phyloP scores from a whole-genome alignment of 441 rosid genomes.

The Erodium texanum region DNA sequence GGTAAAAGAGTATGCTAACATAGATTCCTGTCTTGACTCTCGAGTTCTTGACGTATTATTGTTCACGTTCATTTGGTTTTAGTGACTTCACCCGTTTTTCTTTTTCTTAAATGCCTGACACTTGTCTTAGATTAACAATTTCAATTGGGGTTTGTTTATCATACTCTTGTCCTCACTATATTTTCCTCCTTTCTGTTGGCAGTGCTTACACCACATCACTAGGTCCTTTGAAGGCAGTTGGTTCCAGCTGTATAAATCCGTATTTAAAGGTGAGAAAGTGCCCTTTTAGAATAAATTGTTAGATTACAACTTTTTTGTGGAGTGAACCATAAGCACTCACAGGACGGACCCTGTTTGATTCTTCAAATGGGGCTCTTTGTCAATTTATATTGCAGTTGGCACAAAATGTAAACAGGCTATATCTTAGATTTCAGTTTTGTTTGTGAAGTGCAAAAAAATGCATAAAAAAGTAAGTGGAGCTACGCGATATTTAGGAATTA shows the following conservation, averaged over 20 bases:
- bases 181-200: slow-evolving; percentile 22
- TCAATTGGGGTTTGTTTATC: no score
- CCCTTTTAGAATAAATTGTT: background rate
- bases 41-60: background rate
- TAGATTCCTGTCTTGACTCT: background rate
- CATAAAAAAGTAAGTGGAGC: background rate
- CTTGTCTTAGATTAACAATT: background rate
- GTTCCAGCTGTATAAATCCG: slow-evolving; percentile 21
- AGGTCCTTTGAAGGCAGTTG: slow-evolving; percentile 21
- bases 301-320: background rate
- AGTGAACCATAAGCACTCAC: no score
- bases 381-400: background rate
- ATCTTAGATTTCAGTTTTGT: no score
- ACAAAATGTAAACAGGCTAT: background rate
- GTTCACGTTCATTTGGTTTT: background rate
- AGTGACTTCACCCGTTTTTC: background rate
- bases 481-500: background rate
- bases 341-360: background rate
- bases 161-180: slow-evolving; percentile 9
- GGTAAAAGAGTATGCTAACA: background rate
- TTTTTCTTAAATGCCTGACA: background rate
- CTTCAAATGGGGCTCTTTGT: background rate
- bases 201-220: slow-evolving; percentile 73
- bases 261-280: slow-evolving; percentile 33
- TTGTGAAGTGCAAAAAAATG: no score